Percentiles rank a stretch among this genome's conserved stretches.
Conservation (phyloP, 1,284 basidiomycete species). For the Sporisorium reilianum region DNA sequence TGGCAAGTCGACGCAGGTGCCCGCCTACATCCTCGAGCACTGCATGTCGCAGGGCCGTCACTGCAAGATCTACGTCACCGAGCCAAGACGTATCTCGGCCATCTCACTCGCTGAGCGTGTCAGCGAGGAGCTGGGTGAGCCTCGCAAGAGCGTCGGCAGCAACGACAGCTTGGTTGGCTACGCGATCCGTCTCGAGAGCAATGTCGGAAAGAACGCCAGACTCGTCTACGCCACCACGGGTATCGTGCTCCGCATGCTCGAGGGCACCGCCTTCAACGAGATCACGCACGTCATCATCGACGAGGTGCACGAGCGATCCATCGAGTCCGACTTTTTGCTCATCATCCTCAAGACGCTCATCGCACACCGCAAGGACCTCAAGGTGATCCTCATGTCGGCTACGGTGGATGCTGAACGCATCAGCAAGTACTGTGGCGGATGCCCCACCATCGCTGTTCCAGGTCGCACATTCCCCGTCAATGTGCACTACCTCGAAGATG, state of each 20-base stretch:
- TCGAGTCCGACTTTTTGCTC: slow-evolving; percentile 96
- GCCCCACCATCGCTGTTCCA: slow-evolving; percentile 82
- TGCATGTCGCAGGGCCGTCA: slow-evolving; percentile 82
- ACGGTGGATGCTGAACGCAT: slow-evolving; percentile 94
- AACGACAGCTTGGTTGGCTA: slow-evolving; percentile 88
- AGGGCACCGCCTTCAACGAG: slow-evolving; percentile 89
- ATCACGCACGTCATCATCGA: slow-evolving; percentile 93
- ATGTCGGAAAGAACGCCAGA: slow-evolving; percentile 70
- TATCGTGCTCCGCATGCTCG: slow-evolving; percentile 96
- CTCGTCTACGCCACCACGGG: slow-evolving; percentile 82
- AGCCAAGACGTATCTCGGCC: slow-evolving; percentile 95
- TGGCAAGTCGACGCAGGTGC: slow-evolving; percentile 97
- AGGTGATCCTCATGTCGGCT: slow-evolving; percentile 96
- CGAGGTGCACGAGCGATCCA: slow-evolving; percentile 91
- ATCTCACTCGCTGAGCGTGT: slow-evolving; percentile 97
- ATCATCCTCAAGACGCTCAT: slow-evolving; percentile 94
- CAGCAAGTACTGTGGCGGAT: slow-evolving; percentile 90
- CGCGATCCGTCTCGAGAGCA: slow-evolving; percentile 92
- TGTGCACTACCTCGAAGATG: slow-evolving; percentile 89
- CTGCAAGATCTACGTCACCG: slow-evolving; percentile 95
- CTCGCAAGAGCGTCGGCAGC: slow-evolving; percentile 83
- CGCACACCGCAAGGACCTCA: slow-evolving; percentile 82
- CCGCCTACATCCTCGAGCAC: slow-evolving; percentile 93
- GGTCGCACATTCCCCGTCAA: slow-evolving; percentile 98
- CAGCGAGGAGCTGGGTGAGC: slow-evolving; percentile 90